Evolutionary conservation across 1,284 basidiomycete genomes (phyloP).

Genomic region (Cryptococcus maquisensis): DNA sequence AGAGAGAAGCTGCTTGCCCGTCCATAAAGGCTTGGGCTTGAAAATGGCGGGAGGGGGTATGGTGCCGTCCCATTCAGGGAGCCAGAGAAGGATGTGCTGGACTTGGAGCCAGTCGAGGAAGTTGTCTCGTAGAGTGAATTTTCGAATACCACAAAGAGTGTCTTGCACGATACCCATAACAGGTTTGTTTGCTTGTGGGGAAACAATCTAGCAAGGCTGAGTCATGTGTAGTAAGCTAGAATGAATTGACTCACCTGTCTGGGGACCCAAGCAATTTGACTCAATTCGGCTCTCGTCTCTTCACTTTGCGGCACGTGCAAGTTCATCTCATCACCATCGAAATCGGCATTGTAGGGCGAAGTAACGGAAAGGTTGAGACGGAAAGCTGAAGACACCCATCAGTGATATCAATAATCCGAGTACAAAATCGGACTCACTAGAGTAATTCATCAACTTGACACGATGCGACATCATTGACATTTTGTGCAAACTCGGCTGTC

Average conservation of each 20-base stretch:
- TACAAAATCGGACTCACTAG: conserved; percentile 66
- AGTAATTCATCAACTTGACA: conserved; percentile 96
- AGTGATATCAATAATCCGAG: conserved; percentile 30
- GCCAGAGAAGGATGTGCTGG: conserved; percentile 96
- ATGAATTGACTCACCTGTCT: conserved; percentile 61
- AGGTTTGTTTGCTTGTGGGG: conserved; percentile 98
- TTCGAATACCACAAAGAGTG: conserved; percentile 94
- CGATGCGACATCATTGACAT: conserved; percentile 99
- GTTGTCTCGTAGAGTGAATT: conserved; percentile 90
- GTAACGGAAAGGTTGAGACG: conserved; percentile 89
- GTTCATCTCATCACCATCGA: conserved; percentile 99
- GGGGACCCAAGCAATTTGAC: conserved; percentile 99
- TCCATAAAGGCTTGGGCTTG: conserved; percentile 97
- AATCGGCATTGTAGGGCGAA: conserved; percentile 76
- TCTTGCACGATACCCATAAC: conserved; percentile 99
- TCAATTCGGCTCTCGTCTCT: conserved; percentile 96
- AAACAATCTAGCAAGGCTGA: conserved; percentile 70
- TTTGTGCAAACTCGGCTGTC: conserved; percentile 96
- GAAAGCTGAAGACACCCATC: conserved; percentile 61
- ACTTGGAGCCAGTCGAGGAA: conserved; percentile 92
- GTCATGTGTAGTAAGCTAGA: background rate
- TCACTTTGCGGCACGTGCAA: conserved; percentile 87
- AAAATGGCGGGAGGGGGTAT: conserved; percentile 90
- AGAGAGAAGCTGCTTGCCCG: conserved; percentile 93
- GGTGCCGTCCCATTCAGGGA: conserved; percentile 93